Evolutionary conservation across 805 yeast genomes (phyloP).

Genomic region (Candida alai): DNA sequence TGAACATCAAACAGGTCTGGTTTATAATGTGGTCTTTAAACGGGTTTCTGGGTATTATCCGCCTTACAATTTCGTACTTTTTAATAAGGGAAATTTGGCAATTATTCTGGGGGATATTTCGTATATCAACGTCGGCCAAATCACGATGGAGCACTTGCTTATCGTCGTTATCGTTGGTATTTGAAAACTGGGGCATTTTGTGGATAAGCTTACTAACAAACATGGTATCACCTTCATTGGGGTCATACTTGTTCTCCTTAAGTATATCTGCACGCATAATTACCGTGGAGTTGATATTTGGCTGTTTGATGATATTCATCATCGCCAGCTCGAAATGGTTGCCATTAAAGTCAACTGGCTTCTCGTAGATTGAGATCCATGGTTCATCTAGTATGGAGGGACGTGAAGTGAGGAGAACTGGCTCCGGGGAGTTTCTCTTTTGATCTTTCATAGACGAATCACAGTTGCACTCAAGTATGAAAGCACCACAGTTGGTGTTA

Average conservation of each 20-base stretch:
- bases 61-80: conserved; percentile 59
- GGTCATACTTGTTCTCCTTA: conserved; percentile 44
- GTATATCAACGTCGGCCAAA: conserved; percentile 29
- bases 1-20: conserved; percentile 70
- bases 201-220: conserved; percentile 24
- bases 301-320: conserved; percentile 74
- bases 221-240: conserved; percentile 27
- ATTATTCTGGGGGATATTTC: conserved; percentile 21
- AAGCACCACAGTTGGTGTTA: too few relatives aligned
- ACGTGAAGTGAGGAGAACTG: background rate
- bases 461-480: too few relatives aligned
- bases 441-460: too few relatives aligned
- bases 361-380: conserved; percentile 61
- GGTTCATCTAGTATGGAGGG: conserved; percentile 49
- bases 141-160: conserved; percentile 29
- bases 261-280: conserved; percentile 84
- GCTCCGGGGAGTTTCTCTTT: too few relatives aligned
- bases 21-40: conserved; percentile 76
- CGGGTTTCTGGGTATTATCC: conserved; percentile 90
- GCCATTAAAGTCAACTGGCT: conserved; percentile 44
- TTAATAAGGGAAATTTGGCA: conserved; percentile 24
- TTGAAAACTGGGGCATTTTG: conserved; percentile 32
- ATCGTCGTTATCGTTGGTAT: conserved; percentile 16
- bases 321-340: conserved; percentile 71
- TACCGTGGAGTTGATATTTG: conserved; percentile 89